phyloP scores from a whole-genome alignment of 2,329 filamentous ascomycete genomes.

The Calycina herbarum region DNA sequence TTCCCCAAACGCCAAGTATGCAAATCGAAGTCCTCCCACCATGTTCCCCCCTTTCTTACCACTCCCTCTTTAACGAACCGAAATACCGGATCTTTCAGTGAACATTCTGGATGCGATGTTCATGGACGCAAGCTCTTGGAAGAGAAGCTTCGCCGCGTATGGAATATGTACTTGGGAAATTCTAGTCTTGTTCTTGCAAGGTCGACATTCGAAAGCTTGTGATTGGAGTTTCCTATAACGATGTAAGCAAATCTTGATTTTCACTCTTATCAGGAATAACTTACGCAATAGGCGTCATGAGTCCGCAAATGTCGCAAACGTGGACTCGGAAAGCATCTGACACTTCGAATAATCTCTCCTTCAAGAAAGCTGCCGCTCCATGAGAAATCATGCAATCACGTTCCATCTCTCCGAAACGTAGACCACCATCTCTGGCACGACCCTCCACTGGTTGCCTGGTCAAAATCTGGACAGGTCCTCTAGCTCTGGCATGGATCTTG shows the following conservation, averaged over 20 bases:
- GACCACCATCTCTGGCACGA: conserved; percentile 94
- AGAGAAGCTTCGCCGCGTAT: conserved; percentile 95
- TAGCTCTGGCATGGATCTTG: conserved; percentile 98
- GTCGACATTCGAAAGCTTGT: conserved; percentile 92
- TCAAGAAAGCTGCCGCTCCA: conserved; percentile 92
- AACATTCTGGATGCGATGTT: conserved; percentile 98
- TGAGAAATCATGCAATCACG: conserved; percentile 99
- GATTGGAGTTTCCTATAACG: conserved; percentile 79
- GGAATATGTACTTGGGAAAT: conserved; percentile 98
- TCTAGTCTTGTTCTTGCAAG: conserved; percentile 98
- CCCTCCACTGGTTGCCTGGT: conserved; percentile 97
- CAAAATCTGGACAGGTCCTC: conserved; percentile 94
- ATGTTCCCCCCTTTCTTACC: conserved; percentile 19
- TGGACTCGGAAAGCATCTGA: conserved; percentile 98
- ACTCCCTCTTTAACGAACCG: conserved; percentile 55
- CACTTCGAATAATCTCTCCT: conserved; percentile 95
- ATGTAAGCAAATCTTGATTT: conserved; percentile 38
- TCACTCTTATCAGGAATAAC: conserved; percentile 43
- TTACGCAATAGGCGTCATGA: conserved; percentile 99
- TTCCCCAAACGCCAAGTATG: conserved; percentile 35
- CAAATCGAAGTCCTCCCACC: conserved; percentile 25
- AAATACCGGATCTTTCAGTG: conserved; percentile 77
- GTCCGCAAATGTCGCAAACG: conserved; percentile 95
- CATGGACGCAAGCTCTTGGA: conserved; percentile 98
- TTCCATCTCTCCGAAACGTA: conserved; percentile 99